Conservation (phyloP, 495 filamentous ascomycete species). For the Xylaria nigripes region DNA sequence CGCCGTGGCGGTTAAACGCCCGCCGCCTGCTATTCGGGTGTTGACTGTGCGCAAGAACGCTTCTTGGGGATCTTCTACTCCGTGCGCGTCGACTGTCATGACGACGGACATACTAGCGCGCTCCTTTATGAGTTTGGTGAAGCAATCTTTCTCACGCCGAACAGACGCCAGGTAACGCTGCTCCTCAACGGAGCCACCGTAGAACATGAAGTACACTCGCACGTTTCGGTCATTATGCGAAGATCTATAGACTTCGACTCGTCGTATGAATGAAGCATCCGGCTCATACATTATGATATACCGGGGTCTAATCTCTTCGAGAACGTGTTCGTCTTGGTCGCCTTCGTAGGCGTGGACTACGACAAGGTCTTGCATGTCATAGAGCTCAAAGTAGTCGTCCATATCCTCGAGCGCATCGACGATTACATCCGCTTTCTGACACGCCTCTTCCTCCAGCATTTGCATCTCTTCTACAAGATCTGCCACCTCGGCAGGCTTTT, state of each 20-base stretch:
- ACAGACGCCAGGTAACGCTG: slow-evolving; percentile 88
- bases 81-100: slow-evolving; percentile 60
- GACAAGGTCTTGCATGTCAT: slow-evolving; percentile 82
- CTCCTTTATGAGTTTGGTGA: slow-evolving; percentile 87
- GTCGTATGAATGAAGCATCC: slow-evolving; percentile 86
- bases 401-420: slow-evolving; percentile 79
- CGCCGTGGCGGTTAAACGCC: slow-evolving; percentile 76
- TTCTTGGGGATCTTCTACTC: slow-evolving; percentile 77
- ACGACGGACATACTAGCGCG: slow-evolving; percentile 88
- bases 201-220: slow-evolving; percentile 92
- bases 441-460: slow-evolving; percentile 70
- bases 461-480: slow-evolving; percentile 60
- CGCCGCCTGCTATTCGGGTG: slow-evolving; percentile 92
- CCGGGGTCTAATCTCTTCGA: slow-evolving; percentile 85
- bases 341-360: slow-evolving; percentile 85
- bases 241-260: slow-evolving; percentile 92
- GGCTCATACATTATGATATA: slow-evolving; percentile 99
- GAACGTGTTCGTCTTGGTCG: slow-evolving; percentile 89
- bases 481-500: slow-evolving; percentile 41
- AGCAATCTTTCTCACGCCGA: slow-evolving; percentile 87
- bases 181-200: slow-evolving; percentile 89
- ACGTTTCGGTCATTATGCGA: slow-evolving; percentile 86
- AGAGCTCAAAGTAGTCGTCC: slow-evolving; percentile 87
- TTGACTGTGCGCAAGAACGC: slow-evolving; percentile 91
- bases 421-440: slow-evolving; percentile 66